These are phyloP conservation scores for Colletotrichum shisoi DNA, from an alignment of 2,329 filamentous ascomycete genomes.

Conservation along the genomic window DNA sequence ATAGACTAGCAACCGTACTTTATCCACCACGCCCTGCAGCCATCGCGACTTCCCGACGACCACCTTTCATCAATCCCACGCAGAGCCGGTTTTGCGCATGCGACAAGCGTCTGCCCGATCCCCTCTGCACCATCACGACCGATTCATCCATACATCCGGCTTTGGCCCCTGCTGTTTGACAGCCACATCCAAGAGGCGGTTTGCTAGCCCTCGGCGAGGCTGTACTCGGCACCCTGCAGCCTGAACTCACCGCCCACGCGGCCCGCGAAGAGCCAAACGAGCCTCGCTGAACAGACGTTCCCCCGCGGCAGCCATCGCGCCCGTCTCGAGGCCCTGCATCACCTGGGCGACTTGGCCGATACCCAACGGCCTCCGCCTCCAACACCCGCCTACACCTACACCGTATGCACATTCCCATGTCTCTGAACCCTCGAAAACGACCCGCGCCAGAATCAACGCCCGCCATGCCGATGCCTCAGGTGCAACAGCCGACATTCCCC, in stretches of 20 bases:
- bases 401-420: conserved; percentile 51
- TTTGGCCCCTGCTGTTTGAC: conserved; percentile 3
- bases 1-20: conserved; percentile 19
- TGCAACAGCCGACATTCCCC: conserved; percentile 58
- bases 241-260: conserved; percentile 4
- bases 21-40: conserved; percentile 11
- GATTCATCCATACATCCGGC: conserved; percentile 13
- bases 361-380: conserved; percentile 16
- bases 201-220: conserved; percentile 19
- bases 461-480: conserved; percentile 61
- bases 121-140: conserved; percentile 12
- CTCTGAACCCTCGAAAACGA: conserved; percentile 71
- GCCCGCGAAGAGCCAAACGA: conserved; percentile 21
- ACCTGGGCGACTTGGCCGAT: conserved; percentile 22
- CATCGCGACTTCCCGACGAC: conserved; percentile 25
- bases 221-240: conserved; percentile 29
- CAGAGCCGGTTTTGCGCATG: conserved; percentile 16
- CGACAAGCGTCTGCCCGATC: conserved; percentile 15
- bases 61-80: conserved; percentile 4
- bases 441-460: conserved; percentile 76
- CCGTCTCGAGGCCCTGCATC: conserved; percentile 25
- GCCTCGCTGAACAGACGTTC: conserved; percentile 17
- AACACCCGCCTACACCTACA: not conserved
- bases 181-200: conserved; percentile 11
- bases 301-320: conserved; percentile 15